These are phyloP conservation scores for Styphnolobium japonicum DNA, from an alignment of 306 rosid genomes.

Conservation along the genomic window DNA sequence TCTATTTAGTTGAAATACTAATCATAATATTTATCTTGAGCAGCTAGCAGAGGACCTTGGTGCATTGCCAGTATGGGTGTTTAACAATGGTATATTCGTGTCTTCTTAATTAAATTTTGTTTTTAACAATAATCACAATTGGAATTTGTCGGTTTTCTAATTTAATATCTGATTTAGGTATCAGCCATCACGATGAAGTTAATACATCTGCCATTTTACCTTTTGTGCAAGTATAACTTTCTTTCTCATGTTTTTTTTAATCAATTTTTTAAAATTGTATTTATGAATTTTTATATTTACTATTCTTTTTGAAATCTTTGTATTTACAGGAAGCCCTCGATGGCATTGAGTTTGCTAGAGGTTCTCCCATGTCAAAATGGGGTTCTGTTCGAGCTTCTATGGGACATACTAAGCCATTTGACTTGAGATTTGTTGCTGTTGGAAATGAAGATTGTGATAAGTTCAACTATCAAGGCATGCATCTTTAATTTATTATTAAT, in stretches of 20 bases:
- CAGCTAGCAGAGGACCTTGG: slow-evolving; percentile 81
- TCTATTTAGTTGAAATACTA: not conserved
- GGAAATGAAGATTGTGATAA: slow-evolving; percentile 82
- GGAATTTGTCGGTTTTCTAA: not conserved
- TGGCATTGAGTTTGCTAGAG: slow-evolving; percentile 85
- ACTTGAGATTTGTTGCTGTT: slow-evolving; percentile 62
- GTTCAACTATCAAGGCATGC: slow-evolving; percentile 49
- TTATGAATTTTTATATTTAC: not conserved
- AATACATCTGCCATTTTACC: slow-evolving; percentile 51
- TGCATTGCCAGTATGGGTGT: slow-evolving; percentile 75
- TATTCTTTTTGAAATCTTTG: not conserved
- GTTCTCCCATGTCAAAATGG: slow-evolving; percentile 61
- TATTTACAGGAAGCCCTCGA: slow-evolving; percentile 71
- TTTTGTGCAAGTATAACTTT: slow-evolving; percentile 60
- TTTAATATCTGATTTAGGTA: slow-evolving; percentile 38
- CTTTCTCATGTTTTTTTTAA: too few relatives aligned
- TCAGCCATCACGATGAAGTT: slow-evolving; percentile 64
- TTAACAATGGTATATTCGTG: slow-evolving; percentile 53
- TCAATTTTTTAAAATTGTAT: not conserved
- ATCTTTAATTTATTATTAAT: not conserved
- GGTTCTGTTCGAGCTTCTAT: slow-evolving; percentile 70
- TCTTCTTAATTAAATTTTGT: not conserved
- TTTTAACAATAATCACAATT: not conserved
- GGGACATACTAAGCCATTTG: slow-evolving; percentile 85
- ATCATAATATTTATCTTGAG: not conserved